Percentiles rank a stretch among this genome's conserved stretches.
These are phyloP conservation scores for Colletotrichum destructivum DNA, from an alignment of 2,329 filamentous ascomycete genomes.

Conservation along the genomic window DNA sequence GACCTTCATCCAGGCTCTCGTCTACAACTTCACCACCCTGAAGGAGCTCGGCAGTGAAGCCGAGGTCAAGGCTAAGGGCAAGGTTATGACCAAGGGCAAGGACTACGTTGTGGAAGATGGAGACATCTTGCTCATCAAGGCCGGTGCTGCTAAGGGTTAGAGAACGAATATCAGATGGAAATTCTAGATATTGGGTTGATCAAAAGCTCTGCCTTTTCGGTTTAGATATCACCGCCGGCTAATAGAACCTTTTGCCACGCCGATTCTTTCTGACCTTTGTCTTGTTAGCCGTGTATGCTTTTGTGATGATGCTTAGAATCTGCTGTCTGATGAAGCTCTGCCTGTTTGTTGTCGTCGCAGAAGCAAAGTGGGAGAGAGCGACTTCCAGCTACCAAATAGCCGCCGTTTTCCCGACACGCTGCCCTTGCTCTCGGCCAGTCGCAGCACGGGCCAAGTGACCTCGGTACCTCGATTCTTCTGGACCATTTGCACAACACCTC, in stretches of 20 bases:
- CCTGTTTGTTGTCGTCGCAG: too few species aligned
- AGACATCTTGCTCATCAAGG: slow-evolving; percentile 90
- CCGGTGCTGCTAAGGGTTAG: slow-evolving; percentile 83
- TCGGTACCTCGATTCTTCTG: slow-evolving; percentile 1
- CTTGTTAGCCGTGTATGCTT: not conserved
- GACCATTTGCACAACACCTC: not conserved
- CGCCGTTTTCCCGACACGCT: not conserved
- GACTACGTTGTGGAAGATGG: slow-evolving; percentile 93
- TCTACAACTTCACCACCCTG: slow-evolving; percentile 88
- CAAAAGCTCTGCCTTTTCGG: slow-evolving; percentile 42
- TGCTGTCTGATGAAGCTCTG: too few species aligned
- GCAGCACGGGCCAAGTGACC: slow-evolving; percentile 17
- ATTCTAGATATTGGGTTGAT: slow-evolving; percentile 41
- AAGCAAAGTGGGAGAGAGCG: not conserved
- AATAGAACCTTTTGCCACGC: slow-evolving; percentile 33
- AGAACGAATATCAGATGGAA: slow-evolving; percentile 41
- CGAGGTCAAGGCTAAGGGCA: slow-evolving; percentile 92
- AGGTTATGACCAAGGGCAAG: slow-evolving; percentile 99
- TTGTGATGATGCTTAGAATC: not conserved
- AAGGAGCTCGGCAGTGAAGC: slow-evolving; percentile 92
- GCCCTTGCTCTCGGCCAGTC: not conserved
- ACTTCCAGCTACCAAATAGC: not conserved
- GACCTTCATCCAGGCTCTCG: slow-evolving; percentile 97
- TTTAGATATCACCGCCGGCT: slow-evolving; percentile 41
- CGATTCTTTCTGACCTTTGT: not conserved